phyloP scores from a whole-genome alignment of 2,329 filamentous ascomycete species.

The Helotiales sp. region DNA sequence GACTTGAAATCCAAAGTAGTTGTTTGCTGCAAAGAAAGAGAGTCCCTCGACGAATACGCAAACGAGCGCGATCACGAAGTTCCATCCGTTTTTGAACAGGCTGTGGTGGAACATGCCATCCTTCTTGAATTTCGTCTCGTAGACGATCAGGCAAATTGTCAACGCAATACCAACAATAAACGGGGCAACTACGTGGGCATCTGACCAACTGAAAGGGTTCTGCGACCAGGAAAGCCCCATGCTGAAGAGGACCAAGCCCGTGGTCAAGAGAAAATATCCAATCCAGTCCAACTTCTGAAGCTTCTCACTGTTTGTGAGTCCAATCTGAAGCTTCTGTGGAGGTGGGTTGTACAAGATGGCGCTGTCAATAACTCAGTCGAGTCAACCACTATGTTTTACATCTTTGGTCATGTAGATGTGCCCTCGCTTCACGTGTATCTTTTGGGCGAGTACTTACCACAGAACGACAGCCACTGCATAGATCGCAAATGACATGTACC shows the following conservation, averaged over 20 bases:
- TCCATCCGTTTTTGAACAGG: constrained; percentile 45
- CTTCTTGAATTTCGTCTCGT: constrained; percentile 45
- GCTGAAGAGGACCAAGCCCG: constrained; percentile 47
- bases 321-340: constrained; percentile 37
- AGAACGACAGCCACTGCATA: constrained; percentile 39
- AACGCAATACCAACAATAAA: constrained; percentile 45
- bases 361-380: constrained; percentile 26
- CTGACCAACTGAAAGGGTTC: constrained; percentile 48
- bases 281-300: constrained; percentile 48
- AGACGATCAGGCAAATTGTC: constrained; percentile 39
- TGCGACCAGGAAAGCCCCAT: constrained; percentile 47
- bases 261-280: constrained; percentile 45
- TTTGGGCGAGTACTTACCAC: neutral
- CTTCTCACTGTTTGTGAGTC: constrained; percentile 43
- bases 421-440: too few relatives aligned
- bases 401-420: too few relatives aligned
- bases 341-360: constrained; percentile 46
- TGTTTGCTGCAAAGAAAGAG: constrained; percentile 49
- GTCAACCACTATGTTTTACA: neutral
- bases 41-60: constrained; percentile 48
- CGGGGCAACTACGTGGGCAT: constrained; percentile 45
- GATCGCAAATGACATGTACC: constrained; percentile 43
- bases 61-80: constrained; percentile 46
- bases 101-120: constrained; percentile 51
- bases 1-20: constrained; percentile 49